Base-by-base conservation (phyloP, 805 yeast species). In the Metschnikowia similis region DNA sequence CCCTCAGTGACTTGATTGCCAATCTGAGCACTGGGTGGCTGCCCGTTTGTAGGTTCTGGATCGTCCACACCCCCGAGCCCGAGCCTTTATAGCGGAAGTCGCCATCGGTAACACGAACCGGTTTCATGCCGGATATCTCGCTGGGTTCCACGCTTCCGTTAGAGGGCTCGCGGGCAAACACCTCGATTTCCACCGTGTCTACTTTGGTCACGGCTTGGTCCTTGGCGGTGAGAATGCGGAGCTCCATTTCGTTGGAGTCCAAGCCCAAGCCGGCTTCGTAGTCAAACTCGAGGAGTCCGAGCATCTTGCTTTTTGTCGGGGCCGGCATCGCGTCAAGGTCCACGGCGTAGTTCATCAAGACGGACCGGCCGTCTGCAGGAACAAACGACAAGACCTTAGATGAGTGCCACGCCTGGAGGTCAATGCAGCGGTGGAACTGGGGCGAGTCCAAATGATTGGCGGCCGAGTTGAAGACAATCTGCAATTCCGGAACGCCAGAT, bases 351-450 rank as follows among this genome's bases (percentile, higher is more conserved):
- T 79, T 66, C 76, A 84, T 78, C 21, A 91, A 62, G 2, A 75
- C 71, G 37, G 82, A 80, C 51, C 71, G 76, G 6, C 95, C 97
- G 66, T 92, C 97, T 0, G 98, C 96, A 5, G 98, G 99, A 16
- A 87, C 76, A 60, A 92, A 89, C 14, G 82, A 72, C 31, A 90
- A 62, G 0, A 67, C 55, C 0, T 82, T 83, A 0, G 78, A 77
- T 5, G 59, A 60, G 34, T 60, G 52, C 89, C 89, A 86, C 16
- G 67, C 66, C 9, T 72, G 75, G 1, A 76, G 56, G 41, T 83
- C 75, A 1, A 91, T 80, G 64, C 92, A 84, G 42, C 75, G 77
- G 64, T 92, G 97, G 55, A 89, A 81, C 11, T 82, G 70, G 0
- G 94, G 89, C 4, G 74, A 54, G 1, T 77, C 81, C n/a, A 82